A percentile compares a stretch with the other conserved stretches of the same genome.
These are phyloP conservation scores for Thalia dealbata DNA, from an alignment of 176 grass and related monocot species.

Conservation along the genomic window DNA sequence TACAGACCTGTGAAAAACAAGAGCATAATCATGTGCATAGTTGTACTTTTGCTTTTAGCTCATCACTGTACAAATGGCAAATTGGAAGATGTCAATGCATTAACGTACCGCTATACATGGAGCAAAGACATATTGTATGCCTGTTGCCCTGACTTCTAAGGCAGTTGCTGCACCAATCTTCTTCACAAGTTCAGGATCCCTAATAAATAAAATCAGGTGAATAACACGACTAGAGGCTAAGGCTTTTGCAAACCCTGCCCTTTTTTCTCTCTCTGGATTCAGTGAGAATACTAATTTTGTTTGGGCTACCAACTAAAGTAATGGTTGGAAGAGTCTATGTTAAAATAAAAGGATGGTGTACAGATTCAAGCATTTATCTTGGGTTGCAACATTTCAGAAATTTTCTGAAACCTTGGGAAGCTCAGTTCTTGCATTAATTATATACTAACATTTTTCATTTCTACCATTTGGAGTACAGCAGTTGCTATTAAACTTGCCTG, in stretches of 20 bases:
- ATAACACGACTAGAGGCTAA: neutral
- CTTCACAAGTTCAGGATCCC: conserved; percentile 66
- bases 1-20: conserved; percentile 57
- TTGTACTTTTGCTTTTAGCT: neutral
- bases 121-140: conserved; percentile 79
- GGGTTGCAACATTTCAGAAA: neutral
- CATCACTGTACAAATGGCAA: neutral
- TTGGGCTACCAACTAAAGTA: neutral
- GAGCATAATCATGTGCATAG: conserved; percentile 9
- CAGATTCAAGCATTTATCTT: neutral
- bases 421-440: no score
- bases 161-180: conserved; percentile 91
- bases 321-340: neutral
- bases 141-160: conserved; percentile 83
- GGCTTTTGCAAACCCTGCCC: neutral
- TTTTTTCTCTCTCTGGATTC: neutral
- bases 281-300: neutral
- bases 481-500: conserved; percentile 42
- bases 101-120: conserved; percentile 92
- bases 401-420: no score
- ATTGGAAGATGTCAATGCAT: conserved; percentile 6
- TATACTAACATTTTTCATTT: neutral
- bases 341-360: neutral
- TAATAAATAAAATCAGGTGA: conserved; percentile 19
- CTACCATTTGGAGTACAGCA: neutral